These are phyloP conservation scores for Eutypella sp. DNA, from an alignment of 2,329 filamentous ascomycete species.

Conservation along the genomic window DNA sequence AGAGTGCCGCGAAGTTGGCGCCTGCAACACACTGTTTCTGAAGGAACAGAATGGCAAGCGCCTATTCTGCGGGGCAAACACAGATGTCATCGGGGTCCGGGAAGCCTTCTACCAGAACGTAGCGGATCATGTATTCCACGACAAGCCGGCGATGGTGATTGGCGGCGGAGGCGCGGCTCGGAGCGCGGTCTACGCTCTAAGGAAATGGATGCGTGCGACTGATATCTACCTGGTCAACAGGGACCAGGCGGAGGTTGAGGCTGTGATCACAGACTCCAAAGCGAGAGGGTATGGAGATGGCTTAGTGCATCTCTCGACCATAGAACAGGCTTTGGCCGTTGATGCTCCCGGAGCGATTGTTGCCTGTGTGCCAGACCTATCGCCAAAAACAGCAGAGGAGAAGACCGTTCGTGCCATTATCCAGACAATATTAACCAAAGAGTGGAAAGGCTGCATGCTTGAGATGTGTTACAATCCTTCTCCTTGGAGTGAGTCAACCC, in stretches of 20 bases:
- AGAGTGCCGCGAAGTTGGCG: slow-evolving; percentile 68
- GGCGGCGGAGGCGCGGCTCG: slow-evolving; percentile 77
- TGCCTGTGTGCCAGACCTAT: slow-evolving; percentile 70
- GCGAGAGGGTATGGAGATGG: slow-evolving; percentile 53
- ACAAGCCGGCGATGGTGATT: slow-evolving; percentile 64
- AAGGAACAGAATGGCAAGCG: slow-evolving; percentile 42
- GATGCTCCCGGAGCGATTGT: slow-evolving; percentile 63
- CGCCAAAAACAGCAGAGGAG: slow-evolving; percentile 62
- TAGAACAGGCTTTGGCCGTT: slow-evolving; percentile 54
- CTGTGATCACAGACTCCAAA: slow-evolving; percentile 60
- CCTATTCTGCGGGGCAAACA: slow-evolving; percentile 69
- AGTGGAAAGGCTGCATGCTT: slow-evolving; percentile 62
- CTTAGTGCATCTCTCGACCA: slow-evolving; percentile 56
- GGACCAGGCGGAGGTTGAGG: slow-evolving; percentile 60
- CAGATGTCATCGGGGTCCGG: slow-evolving; percentile 72
- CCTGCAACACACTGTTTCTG: slow-evolving; percentile 75
- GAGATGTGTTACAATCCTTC: slow-evolving; percentile 83
- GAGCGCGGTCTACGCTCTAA: slow-evolving; percentile 69
- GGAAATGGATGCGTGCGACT: slow-evolving; percentile 62
- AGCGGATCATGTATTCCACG: slow-evolving; percentile 43
- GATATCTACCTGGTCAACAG: slow-evolving; percentile 75
- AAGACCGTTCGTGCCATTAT: slow-evolving; percentile 51
- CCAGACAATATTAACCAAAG: slow-evolving; percentile 42
- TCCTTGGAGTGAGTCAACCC: slow-evolving; percentile 47
- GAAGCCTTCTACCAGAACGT: slow-evolving; percentile 63